A percentile compares a stretch with the other conserved stretches of the same genome.
phyloP scores from a whole-genome alignment of 345 rosid species.

The Cochlearia excelsa region DNA sequence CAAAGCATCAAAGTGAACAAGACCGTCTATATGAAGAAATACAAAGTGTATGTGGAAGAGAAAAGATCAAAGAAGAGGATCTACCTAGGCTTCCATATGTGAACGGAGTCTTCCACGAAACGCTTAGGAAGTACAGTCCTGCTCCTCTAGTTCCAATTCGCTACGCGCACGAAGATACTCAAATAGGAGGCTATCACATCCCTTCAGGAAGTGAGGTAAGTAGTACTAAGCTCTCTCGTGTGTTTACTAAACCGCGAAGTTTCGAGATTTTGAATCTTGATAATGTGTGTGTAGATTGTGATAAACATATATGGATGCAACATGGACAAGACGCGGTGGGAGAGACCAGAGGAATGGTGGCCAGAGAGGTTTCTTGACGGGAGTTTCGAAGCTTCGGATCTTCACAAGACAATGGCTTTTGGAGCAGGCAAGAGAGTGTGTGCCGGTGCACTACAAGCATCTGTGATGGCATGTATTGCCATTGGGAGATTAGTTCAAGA shows the following conservation, averaged over 20 bases:
- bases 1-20: slow-evolving; percentile 59
- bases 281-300: slow-evolving; percentile 54
- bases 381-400: slow-evolving; percentile 49
- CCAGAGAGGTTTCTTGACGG: slow-evolving; percentile 72
- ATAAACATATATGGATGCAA: slow-evolving; percentile 86
- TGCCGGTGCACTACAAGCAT: slow-evolving; percentile 77
- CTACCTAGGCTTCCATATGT: slow-evolving; percentile 55
- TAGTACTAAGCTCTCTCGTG: neutral
- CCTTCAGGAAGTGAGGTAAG: slow-evolving; percentile 75
- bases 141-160: slow-evolving; percentile 69
- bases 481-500: slow-evolving; percentile 79
- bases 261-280: slow-evolving; percentile 1
- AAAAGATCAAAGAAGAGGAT: slow-evolving; percentile 61
- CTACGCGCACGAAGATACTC: slow-evolving; percentile 69
- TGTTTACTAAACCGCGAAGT: no score
- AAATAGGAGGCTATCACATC: slow-evolving; percentile 64
- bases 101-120: slow-evolving; percentile 74
- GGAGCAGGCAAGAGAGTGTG: slow-evolving; percentile 82
- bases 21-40: slow-evolving; percentile 53
- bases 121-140: slow-evolving; percentile 75
- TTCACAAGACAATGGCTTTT: slow-evolving; percentile 88
- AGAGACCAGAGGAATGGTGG: slow-evolving; percentile 60
- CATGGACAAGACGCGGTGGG: slow-evolving; percentile 79
- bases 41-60: slow-evolving; percentile 47
- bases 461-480: slow-evolving; percentile 47